phyloP scores from a whole-genome alignment of 345 rosid genomes.

The Dimocarpus longan region DNA sequence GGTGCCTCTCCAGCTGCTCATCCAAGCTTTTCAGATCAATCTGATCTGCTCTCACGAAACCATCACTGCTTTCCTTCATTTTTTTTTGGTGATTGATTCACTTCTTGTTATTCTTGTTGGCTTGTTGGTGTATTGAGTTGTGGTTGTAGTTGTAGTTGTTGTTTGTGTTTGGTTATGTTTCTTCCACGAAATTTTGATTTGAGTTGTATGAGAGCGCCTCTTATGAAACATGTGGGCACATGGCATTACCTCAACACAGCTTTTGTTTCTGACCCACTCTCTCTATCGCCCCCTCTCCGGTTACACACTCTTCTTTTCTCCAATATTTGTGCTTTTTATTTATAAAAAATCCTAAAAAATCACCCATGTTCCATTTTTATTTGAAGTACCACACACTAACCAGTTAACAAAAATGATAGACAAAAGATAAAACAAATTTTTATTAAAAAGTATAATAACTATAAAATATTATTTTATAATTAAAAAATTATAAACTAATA shows the following conservation, averaged over 20 bases:
- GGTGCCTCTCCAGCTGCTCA: constrained; percentile 89
- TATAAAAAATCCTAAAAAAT: too few species aligned
- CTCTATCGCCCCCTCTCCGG: background rate
- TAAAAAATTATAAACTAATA: too few species aligned
- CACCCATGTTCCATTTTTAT: too few species aligned
- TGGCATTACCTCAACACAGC: constrained; percentile 44
- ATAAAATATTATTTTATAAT: too few species aligned
- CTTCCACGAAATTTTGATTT: constrained; percentile 3
- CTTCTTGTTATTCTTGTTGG: background rate
- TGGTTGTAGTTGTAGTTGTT: background rate
- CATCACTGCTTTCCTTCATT: constrained; percentile 76
- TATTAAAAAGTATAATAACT: too few species aligned
- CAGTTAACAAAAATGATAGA: too few species aligned
- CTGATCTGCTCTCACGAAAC: constrained; percentile 95
- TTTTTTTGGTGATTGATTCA: background rate
- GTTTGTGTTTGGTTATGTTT: background rate
- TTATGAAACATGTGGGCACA: constrained; percentile 52
- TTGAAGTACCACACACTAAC: too few species aligned
- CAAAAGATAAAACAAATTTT: too few species aligned
- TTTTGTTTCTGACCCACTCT: constrained; percentile 30
- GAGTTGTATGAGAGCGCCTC: background rate
- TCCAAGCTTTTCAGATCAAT: constrained; percentile 96
- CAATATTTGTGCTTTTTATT: too few species aligned
- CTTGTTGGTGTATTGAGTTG: background rate
- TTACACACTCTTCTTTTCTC: background rate